Evolutionary conservation across 148 eudicot genomes (phyloP), one percentile per base, ranked within the genome.

Genomic region (Cornus florida): DNA sequence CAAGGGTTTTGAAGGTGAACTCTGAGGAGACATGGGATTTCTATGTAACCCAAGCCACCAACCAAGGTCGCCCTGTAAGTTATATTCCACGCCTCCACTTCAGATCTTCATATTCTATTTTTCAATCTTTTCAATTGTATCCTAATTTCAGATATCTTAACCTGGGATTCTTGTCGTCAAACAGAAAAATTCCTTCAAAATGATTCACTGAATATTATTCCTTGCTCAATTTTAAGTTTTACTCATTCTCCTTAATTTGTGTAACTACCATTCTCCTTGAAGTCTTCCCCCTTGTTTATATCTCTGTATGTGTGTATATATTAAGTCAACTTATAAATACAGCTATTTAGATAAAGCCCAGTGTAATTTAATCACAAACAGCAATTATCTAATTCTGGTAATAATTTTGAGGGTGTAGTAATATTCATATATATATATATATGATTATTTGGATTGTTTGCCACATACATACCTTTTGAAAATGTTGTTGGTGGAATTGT

Each of bases 21-120:
- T 87, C 93, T 3, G 77, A 73, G 75, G 85, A 80, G 17, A 59
- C 91, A 5, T 93, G 97, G 97, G 90, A 91, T 65, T 82, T 77
- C 20, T 75, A 75, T 69, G 4, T 90, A 48, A 82, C 79, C 31
- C 88, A 88, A 75, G 90, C 95, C 77, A 84, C 85, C 50, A 31
- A 31, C 59, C 87, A 86, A 64, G 88, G 86, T 64, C 75, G 70
- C 75, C 95, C 91, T 79, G 97, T 93, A 82, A 80, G 92, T 86
- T 35, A 20, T 56, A 32, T 2, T 28, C 7, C 10, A 70, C 23
- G 24, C 28, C 43, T 20, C 69, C 22, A 24, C 70, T 81, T 59
- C 70, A 12, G n/a, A 57, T 35, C 66, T 16, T 10, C 17, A 0
- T 31, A 11, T 38, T 59, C 1, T n/a, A 50, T 48, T 2, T n/a